Conservation (phyloP, 192 early-diverging fungal species). For the Dimargaris xerosporica region DNA sequence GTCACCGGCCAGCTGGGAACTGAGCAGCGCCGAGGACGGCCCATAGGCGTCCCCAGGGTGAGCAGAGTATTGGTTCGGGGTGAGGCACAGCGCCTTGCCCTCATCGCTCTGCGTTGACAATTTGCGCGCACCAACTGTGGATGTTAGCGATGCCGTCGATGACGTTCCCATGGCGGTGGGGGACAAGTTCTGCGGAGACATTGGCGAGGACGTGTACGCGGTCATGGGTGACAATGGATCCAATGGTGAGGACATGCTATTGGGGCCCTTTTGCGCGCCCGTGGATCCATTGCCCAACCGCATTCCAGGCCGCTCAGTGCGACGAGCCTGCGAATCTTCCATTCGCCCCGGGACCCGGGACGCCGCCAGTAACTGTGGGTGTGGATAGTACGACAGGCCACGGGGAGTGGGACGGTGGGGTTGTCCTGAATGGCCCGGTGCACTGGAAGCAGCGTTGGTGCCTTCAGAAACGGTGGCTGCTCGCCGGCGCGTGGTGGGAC, state of each 20-base stretch:
- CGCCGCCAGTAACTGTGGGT: neutral
- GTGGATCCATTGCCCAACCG: too few species aligned
- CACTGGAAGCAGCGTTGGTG: neutral
- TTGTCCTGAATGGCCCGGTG: neutral
- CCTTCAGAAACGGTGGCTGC: slow-evolving; percentile 11
- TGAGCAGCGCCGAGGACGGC: too few species aligned
- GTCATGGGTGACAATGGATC: neutral
- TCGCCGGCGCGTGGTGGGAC: slow-evolving; percentile 2
- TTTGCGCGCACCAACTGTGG: too few species aligned
- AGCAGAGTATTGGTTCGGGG: too few species aligned
- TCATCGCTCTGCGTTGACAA: too few species aligned
- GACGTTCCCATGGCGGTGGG: neutral
- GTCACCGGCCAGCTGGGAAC: neutral
- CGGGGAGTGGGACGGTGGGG: neutral
- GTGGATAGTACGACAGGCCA: neutral
- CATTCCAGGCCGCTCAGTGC: neutral
- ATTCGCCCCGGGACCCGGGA: neutral
- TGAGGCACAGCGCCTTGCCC: too few species aligned
- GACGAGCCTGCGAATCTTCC: neutral
- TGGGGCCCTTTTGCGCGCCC: too few species aligned
- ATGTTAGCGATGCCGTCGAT: too few species aligned
- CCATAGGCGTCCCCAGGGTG: too few species aligned
- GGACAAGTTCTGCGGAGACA: neutral
- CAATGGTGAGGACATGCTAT: too few species aligned
- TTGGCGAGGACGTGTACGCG: neutral